Base-by-base conservation (phyloP, 163 green algal genomes). In the Scenedesmus sp. region DNA sequence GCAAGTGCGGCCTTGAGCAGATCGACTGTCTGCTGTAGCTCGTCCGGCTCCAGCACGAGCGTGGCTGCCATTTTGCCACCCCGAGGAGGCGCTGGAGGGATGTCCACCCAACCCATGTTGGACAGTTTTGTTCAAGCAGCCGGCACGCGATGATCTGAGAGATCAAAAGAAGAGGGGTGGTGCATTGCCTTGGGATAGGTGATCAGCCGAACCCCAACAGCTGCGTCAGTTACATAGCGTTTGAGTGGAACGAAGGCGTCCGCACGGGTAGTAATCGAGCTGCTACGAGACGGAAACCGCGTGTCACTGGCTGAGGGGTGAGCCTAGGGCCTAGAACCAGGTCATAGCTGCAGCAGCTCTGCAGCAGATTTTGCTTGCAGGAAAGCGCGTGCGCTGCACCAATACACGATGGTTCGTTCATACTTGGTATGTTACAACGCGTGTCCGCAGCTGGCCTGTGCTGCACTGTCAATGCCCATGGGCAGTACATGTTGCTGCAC, bases 21-120 rank as follows among this genome's bases (percentile, higher is more conserved):
- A 22, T 93, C 84, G 16, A 94, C 78, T 16, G 84, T 93, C 24
- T 43, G 51, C 5, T 70, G 46, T 9, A 92, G 44, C 84, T 94
- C 91, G 37, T 68, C 26, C 4, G 76, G 85, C 46, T 94, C 91
- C 0, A 94, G 68, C 42, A 93, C 84, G 7, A 94, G 49, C 13
- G 40, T 72, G 16, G 49, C 87, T 16, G 26, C 24, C 78, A 87
- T 81, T 51, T 46, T 81, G 51, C 87, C 78, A 7, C 87, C 87
- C n/a, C 37, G 18, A 30, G 87, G 78, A 78, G 87, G 87, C 0
- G 10, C 22, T 44, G n/a, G 30, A 24, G 87, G 87, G 4, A 91
- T 42, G 7, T 87, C 35, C 33, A 87, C 49, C 43, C 70, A 81
- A n/a, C 87, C 87, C 87, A 91, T 91, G 18, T 26, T 76, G 37